Evolutionary conservation across 1,284 basidiomycete species (phyloP).

Genomic region (Tilletia horrida): DNA sequence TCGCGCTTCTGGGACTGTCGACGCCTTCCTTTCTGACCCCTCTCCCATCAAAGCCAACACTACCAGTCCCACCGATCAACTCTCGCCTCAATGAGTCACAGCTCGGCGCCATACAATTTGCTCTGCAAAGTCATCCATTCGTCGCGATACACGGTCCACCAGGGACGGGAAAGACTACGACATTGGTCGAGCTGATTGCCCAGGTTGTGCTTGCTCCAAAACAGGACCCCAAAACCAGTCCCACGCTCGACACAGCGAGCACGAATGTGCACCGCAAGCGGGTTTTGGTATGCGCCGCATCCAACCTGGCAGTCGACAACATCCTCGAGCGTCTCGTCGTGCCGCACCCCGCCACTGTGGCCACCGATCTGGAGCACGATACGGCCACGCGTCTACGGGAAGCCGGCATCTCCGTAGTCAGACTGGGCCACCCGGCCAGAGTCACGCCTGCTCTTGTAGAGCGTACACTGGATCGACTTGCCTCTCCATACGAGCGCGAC

Average conservation of each 20-base stretch:
- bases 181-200: slow-evolving; percentile 58
- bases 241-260: background rate
- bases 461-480: slow-evolving; percentile 77
- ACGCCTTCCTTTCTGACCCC: slow-evolving; percentile 57
- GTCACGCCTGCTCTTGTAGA: slow-evolving; percentile 74
- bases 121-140: slow-evolving; percentile 68
- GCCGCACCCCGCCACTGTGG: background rate
- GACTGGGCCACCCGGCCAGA: slow-evolving; percentile 70
- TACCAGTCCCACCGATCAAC: slow-evolving; percentile 65
- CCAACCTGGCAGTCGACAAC: slow-evolving; percentile 75
- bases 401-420: slow-evolving; percentile 33
- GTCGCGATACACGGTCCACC: slow-evolving; percentile 96
- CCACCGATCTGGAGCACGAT: background rate
- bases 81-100: slow-evolving; percentile 76
- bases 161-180: slow-evolving; percentile 58
- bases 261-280: slow-evolving; percentile 53
- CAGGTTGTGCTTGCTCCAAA: slow-evolving; percentile 38
- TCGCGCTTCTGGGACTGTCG: slow-evolving; percentile 27
- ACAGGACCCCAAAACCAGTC: background rate
- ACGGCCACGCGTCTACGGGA: slow-evolving; percentile 4
- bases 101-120: slow-evolving; percentile 72
- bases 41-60: slow-evolving; percentile 57
- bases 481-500: background rate
- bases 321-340: slow-evolving; percentile 49
- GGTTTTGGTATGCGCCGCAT: slow-evolving; percentile 82